Base-by-base conservation (phyloP, 2,329 filamentous ascomycete species). In the Phyllosticta capitalensis region DNA sequence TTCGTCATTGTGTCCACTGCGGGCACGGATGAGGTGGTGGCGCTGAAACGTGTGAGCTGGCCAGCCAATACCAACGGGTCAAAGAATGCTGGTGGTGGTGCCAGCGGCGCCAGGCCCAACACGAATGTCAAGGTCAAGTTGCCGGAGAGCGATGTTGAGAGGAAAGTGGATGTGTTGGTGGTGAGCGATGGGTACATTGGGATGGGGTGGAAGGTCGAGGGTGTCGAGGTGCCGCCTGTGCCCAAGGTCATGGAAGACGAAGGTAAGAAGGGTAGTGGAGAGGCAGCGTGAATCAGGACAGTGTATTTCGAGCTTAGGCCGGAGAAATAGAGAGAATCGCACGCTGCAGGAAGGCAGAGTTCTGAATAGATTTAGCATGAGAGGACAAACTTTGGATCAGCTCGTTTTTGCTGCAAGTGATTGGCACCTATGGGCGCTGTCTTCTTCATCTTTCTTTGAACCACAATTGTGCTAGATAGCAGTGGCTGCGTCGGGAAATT, bases 141-240 rank as follows among this genome's bases (percentile, higher is more conserved):
- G 22, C 85, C 86, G 1, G 75, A 80, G 17, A 71, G 70, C 38
- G 69, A 69, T 24, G 75, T 77, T 63, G 79, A 76, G 14, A 83
- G 84, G 66, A 87, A 81, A 69, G 73, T 95, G 9, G 87, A 90
- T 68, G 81, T 96, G 2, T 71, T 82, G 63, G 84, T 96, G 2
- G 78, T 94, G 19, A 97, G 92, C 72, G 94, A 97, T 78, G 85
- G 85, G 17, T 97, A 97, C 73, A 77, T 90, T 33, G 90, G 88
- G 0, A 83, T 97, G 79, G 76, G 79, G 65, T 87, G 84, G 84
- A 72, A 65, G 30, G 64, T 84, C 5, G 71, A 75, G 19, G 76
- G 75, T 3, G 74, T 85, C 7, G 79, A 81, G 54, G 73, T 85
- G 3, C 78, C 79, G 6, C 64, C 70, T 55, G 72, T 69, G 9